A percentile compares a stretch with the other conserved stretches of the same genome.
These are phyloP conservation scores for Fraxinus albicans DNA, from an alignment of 305 asterid species.

Conservation along the genomic window DNA sequence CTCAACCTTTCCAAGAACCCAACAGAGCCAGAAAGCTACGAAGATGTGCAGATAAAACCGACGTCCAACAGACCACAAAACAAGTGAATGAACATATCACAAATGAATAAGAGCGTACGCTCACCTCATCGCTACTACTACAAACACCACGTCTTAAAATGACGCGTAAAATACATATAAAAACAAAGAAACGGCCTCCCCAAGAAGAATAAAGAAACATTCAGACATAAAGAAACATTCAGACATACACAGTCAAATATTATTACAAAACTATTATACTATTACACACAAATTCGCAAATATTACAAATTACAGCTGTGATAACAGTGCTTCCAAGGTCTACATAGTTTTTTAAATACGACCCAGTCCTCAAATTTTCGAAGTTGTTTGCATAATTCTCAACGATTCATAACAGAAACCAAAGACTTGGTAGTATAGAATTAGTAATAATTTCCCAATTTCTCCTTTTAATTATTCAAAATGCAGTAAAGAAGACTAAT, in stretches of 20 bases:
- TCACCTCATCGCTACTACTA: conserved; percentile 30
- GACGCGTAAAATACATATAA: conserved; percentile 18
- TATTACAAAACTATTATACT: background rate
- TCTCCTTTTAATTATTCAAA: conserved; percentile 6
- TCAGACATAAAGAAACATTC: conserved; percentile 59
- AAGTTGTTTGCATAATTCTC: conserved; percentile 12
- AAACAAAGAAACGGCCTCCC: conserved; percentile 44
- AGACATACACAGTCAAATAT: conserved; percentile 27
- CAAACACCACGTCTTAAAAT: conserved; percentile 19
- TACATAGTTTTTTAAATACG: conserved; percentile 1
- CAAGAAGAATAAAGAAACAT: conserved; percentile 64
- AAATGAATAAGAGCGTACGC: conserved; percentile 26
- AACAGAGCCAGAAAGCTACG: conserved; percentile 12
- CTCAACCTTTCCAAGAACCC: conserved; percentile 25
- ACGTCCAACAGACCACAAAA: conserved; percentile 1
- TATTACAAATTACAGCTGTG: conserved; percentile 39
- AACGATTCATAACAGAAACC: conserved; percentile 9
- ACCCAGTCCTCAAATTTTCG: background rate
- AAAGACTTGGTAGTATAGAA: conserved; percentile 16
- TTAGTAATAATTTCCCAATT: background rate
- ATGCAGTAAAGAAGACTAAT: conserved; percentile 19
- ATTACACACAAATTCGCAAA: conserved; percentile 19
- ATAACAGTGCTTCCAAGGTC: conserved; percentile 27
- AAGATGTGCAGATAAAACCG: conserved; percentile 28
- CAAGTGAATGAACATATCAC: conserved; percentile 11